Evolutionary conservation across 441 rosid genomes (phyloP).

Genomic region (Gossypium schwendimanii): DNA sequence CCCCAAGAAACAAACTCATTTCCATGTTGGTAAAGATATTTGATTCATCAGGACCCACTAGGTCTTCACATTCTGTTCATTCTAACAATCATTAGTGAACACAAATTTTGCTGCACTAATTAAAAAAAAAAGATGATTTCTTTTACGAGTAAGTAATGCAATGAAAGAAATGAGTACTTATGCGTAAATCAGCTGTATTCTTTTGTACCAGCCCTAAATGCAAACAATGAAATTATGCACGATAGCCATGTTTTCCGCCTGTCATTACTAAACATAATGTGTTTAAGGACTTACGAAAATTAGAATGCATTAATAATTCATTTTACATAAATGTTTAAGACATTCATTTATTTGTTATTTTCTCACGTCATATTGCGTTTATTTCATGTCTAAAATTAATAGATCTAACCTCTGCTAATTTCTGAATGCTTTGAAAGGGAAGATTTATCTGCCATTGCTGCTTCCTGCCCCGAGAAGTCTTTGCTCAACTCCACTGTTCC

Average conservation of each 20-base stretch:
- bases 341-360: no score
- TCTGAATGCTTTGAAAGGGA: neutral
- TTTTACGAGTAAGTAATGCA: neutral
- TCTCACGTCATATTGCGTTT: no score
- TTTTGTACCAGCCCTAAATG: neutral
- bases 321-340: no score
- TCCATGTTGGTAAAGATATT: neutral
- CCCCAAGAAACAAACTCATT: conserved; percentile 14
- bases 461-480: neutral
- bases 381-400: neutral
- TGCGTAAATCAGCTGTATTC: neutral
- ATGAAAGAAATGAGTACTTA: neutral
- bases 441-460: conserved; percentile 1
- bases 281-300: no score
- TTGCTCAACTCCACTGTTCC: neutral
- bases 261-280: neutral
- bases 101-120: neutral
- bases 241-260: neutral
- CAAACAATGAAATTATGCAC: neutral
- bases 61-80: conserved; percentile 16
- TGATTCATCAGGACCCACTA: conserved; percentile 13
- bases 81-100: neutral
- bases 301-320: no score
- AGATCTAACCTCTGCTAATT: conserved; percentile 16
- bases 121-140: neutral